Conservation (phyloP, 306 rosid species). For the Citrullus colocynthis region DNA sequence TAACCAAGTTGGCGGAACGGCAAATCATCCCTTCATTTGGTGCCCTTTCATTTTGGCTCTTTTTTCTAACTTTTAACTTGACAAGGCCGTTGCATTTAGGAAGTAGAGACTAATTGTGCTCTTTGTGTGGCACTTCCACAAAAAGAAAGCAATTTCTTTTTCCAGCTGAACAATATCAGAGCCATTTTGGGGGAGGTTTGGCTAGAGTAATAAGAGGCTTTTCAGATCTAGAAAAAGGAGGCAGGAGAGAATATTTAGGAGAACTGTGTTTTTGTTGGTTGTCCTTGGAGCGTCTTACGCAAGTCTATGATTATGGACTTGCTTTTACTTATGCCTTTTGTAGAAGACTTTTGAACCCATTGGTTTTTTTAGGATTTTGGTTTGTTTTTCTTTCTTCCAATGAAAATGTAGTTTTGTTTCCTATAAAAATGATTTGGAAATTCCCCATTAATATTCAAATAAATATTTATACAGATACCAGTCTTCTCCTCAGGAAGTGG, state of each 20-base stretch:
- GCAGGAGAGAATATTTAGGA: neutral
- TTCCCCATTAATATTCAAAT: neutral
- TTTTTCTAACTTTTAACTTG: neutral
- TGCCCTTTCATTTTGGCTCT: neutral
- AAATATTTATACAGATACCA: conserved; percentile 47
- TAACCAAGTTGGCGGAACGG: neutral
- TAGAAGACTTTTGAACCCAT: neutral
- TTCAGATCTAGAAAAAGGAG: neutral
- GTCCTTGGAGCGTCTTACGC: neutral
- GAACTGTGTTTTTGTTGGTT: neutral
- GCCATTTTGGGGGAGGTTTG: neutral
- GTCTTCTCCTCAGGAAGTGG: conserved; percentile 75
- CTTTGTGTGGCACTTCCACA: neutral
- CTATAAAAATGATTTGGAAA: neutral
- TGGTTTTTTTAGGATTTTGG: neutral
- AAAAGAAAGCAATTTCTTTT: neutral
- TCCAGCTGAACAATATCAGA: neutral
- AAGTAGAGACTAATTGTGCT: neutral
- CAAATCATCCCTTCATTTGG: neutral
- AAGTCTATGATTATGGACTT: neutral
- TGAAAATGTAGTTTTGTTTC: neutral
- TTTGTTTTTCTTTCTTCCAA: neutral
- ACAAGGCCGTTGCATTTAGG: neutral
- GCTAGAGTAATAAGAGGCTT: neutral
- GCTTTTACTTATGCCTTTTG: neutral